Evolutionary conservation across 2,329 filamentous ascomycete genomes (phyloP).

Genomic region (Botrytis pseudocinerea): DNA sequence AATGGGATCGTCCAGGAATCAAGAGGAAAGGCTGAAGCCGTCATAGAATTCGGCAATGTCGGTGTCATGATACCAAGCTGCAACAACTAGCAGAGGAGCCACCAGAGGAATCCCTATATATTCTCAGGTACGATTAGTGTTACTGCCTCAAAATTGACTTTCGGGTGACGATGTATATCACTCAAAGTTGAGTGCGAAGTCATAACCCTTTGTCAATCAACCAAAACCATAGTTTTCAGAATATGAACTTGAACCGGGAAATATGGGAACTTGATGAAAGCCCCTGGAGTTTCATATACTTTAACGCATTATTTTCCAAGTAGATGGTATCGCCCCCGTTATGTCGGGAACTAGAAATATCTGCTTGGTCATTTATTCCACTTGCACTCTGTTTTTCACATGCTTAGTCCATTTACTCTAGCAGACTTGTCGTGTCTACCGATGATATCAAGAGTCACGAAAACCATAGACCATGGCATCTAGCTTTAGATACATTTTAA

Average conservation of each 20-base stretch:
- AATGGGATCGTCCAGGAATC: neutral
- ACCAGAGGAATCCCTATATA: neutral
- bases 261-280: neutral
- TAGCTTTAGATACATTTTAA: neutral
- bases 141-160: neutral
- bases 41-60: neutral
- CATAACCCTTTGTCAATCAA: neutral
- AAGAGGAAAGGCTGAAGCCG: neutral
- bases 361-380: neutral
- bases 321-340: neutral
- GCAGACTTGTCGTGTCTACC: neutral
- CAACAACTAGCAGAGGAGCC: neutral
- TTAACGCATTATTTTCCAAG: neutral
- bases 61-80: neutral
- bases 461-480: neutral
- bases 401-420: neutral
- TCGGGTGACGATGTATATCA: neutral
- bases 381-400: neutral
- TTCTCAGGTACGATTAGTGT: neutral
- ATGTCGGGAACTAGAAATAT: too few relatives aligned
- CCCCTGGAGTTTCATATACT: neutral
- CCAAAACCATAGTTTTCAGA: neutral
- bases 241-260: neutral
- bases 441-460: neutral
- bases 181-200: neutral